Evolutionary conservation across 345 rosid genomes (phyloP).

Genomic region (Brassica rapa): DNA sequence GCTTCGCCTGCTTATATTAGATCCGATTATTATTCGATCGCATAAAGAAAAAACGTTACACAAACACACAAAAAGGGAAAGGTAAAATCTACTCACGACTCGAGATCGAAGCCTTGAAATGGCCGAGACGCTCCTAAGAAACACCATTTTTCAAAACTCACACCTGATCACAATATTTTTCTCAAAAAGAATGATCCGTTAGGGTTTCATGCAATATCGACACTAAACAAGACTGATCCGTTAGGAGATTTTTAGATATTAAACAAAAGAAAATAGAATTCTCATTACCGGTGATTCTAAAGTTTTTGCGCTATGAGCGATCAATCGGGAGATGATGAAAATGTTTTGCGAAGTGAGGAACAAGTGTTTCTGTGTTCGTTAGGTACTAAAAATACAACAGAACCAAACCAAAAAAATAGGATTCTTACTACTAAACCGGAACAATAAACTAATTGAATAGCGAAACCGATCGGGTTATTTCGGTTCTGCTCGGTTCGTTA

Average conservation of each 20-base stretch:
- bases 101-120: slow-evolving; percentile 68
- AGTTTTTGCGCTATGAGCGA: not conserved
- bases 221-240: not conserved
- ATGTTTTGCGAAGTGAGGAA: slow-evolving; percentile 6
- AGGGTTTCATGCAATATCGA: not conserved
- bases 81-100: slow-evolving; percentile 43
- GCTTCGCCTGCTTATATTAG: slow-evolving; percentile 51
- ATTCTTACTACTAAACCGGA: slow-evolving; percentile 26
- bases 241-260: not conserved
- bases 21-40: slow-evolving; percentile 5
- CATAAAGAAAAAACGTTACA: not conserved
- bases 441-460: slow-evolving; percentile 11
- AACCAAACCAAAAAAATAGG: not conserved
- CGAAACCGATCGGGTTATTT: not conserved
- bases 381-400: not conserved
- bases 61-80: not conserved
- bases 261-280: slow-evolving; percentile 1
- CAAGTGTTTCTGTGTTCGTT: slow-evolving; percentile 9
- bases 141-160: slow-evolving; percentile 52
- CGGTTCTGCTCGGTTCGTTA: not conserved
- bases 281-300: slow-evolving; percentile 1
- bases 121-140: slow-evolving; percentile 52
- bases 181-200: not conserved
- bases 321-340: not conserved
- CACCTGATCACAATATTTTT: slow-evolving; percentile 18